Base-by-base conservation (phyloP, 176 grass and related monocot genomes). In the Triticum dicoccoides region DNA sequence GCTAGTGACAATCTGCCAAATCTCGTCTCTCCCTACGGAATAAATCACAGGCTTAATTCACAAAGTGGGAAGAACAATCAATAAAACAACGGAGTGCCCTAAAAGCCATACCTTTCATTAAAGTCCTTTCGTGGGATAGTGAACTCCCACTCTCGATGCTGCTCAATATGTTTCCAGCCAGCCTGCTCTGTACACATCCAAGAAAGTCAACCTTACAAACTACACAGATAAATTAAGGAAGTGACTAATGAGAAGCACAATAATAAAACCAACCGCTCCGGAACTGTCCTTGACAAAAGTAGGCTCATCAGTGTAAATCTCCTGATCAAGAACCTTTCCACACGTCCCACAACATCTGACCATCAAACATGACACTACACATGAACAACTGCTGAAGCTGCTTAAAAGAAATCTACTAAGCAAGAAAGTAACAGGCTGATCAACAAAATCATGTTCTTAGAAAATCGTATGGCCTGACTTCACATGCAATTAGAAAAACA, bases 301-400 rank as follows among this genome's bases (percentile, higher is more conserved):
- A 39, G 91, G 93, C 56, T 90, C 88, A 29, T 72, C 85, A 9
- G 84, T 80, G 64, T 85, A 98, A 42, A 98, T 76, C 18, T 98
- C 93, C 68, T 98, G 67, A 81, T 98, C 95, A 68, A 98, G 70
- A 84, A 98, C 87, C 87, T 90, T 98, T 14, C 93, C 95, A n/a
- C 95, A 98, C 1, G 41, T 41, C 39, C 69, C 85, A 82, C 95
- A 95, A 51, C 91, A 93, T 72, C 95, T 98, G 89, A 73, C 69
- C 47, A 86, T 41, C 80, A 92, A 83, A 85, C 29, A 71, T 58
- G 52, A 78, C 33, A 34, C 45, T 15, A n/a, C 6, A 78, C 73
- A 76, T 45, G 37, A 62, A 84, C 37, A 79, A 82, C 41, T 24
- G 32, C n/a, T 49, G 33, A 63, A 71, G 83, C 30, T 8, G 6